Evolutionary conservation across 75 land plant species (phyloP), one percentile per base, ranked within the genome.

Genomic region (Pinus tabuliformis): DNA sequence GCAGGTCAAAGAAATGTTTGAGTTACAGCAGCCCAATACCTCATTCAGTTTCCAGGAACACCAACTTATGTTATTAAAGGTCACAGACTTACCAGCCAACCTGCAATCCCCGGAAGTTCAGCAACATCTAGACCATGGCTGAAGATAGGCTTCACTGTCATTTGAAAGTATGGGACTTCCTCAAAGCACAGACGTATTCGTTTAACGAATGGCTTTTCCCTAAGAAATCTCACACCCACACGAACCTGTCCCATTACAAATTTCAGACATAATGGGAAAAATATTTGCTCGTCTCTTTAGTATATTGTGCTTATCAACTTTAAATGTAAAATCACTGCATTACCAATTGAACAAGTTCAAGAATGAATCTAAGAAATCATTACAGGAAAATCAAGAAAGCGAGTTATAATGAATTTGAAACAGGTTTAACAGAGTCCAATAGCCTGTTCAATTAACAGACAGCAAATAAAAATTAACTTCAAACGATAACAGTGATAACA

Each of bases 51-150:
- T 58, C 57, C 56, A 30, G 21, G n/a, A 24, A 20, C 52, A 42
- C 45, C 6, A 14, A 36, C 15, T 30, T 58, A 52, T 22, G 3
- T 22, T 13, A 14, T 13, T 16, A 2, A 22, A 54, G 18, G 58
- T 22, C 60, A 73, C 8, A 65, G 13, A 30, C 83, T 72, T 89
- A 95, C 99, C 74, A 97, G 82, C 95, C 98, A 97, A 76, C 91
- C 88, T 42, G 99, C 98, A 73, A 97, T 85, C 26, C 95, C 95
- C 16, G 99, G 99, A 82, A 97, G 76, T 77, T 92, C 99, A 24
- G 98, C 85, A 18, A 97, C 95, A 91, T 97, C 93, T 58, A 95
- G 66, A 21, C 98, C 95, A 81, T 90, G 89, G 60, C 74, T 85
- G 37, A 87, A 86, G 6, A 95, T 61, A 24, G 99, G 99, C 28